phyloP scores from a whole-genome alignment of 2,329 filamentous ascomycete genomes.

The Nothomitra cinnamomea region DNA sequence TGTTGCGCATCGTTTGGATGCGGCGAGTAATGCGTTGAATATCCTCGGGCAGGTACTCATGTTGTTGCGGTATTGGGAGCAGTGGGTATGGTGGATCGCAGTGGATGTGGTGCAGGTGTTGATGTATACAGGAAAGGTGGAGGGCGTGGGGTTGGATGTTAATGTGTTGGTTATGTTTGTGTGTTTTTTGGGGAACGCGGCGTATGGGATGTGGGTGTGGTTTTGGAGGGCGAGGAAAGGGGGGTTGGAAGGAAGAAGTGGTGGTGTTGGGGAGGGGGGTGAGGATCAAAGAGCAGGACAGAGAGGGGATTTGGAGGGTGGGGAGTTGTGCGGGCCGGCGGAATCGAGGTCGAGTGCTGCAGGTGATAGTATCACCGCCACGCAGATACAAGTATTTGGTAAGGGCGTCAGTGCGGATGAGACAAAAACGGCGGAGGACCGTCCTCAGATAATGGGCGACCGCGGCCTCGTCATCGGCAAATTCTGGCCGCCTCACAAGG shows the following conservation, averaged over 20 bases:
- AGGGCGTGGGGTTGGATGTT: neutral
- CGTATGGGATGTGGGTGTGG: neutral
- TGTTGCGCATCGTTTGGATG: neutral
- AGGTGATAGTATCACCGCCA: no score
- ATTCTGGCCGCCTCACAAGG: conserved; percentile 1
- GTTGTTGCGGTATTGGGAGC: neutral
- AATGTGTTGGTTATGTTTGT: conserved; percentile 1
- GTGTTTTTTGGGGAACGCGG: neutral
- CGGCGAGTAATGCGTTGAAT: neutral
- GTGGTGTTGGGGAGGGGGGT: neutral
- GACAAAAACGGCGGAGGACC: no score
- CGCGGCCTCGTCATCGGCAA: neutral
- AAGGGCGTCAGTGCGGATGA: no score
- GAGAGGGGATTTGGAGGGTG: neutral
- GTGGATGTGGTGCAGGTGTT: neutral
- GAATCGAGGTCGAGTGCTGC: no score
- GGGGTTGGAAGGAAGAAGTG: no score
- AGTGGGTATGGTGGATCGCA: neutral
- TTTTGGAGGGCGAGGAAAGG: neutral
- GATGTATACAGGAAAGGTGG: neutral
- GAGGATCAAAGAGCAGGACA: neutral
- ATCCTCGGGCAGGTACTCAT: neutral
- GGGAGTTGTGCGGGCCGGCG: no score
- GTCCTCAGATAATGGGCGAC: neutral
- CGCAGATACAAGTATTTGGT: no score